Evolutionary conservation across 495 filamentous ascomycete species (phyloP).

Genomic region (Penicillium lagena): DNA sequence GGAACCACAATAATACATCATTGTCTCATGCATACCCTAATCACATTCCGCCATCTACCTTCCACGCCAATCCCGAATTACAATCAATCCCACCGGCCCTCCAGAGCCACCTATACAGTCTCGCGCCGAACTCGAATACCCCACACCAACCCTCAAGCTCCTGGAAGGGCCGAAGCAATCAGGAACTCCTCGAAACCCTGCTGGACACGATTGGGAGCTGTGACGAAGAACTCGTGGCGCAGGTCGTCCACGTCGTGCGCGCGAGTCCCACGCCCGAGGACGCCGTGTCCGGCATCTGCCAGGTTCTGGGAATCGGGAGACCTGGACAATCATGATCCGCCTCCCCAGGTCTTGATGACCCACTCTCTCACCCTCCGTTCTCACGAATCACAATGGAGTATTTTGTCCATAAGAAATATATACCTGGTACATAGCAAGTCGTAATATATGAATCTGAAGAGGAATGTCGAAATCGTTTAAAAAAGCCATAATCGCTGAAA

Average conservation of each 20-base stretch:
- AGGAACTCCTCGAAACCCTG: conserved; percentile 20
- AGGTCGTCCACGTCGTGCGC: conserved; percentile 25
- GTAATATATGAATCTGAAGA: conserved; percentile 1
- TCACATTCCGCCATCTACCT: no score
- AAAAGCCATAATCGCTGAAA: no score
- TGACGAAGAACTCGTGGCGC: conserved; percentile 19
- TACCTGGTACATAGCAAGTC: conserved; percentile 3
- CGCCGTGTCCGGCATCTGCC: conserved; percentile 25
- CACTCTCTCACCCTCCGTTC: neutral
- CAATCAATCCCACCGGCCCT: neutral
- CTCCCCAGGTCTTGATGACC: neutral
- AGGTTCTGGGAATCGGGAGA: conserved; percentile 16
- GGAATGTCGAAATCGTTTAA: neutral
- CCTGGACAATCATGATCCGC: neutral
- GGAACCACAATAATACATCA: no score
- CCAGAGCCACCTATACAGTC: neutral
- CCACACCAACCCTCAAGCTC: conserved; percentile 4
- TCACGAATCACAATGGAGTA: neutral
- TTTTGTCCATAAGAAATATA: neutral
- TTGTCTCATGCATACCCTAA: no score
- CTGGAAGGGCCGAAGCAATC: conserved; percentile 21
- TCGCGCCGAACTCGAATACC: neutral
- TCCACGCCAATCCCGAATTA: neutral
- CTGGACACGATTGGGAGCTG: conserved; percentile 26
- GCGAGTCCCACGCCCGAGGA: conserved; percentile 26